Conservation (phyloP, 208 protist species). For the Trypanosoma scelopori region DNA sequence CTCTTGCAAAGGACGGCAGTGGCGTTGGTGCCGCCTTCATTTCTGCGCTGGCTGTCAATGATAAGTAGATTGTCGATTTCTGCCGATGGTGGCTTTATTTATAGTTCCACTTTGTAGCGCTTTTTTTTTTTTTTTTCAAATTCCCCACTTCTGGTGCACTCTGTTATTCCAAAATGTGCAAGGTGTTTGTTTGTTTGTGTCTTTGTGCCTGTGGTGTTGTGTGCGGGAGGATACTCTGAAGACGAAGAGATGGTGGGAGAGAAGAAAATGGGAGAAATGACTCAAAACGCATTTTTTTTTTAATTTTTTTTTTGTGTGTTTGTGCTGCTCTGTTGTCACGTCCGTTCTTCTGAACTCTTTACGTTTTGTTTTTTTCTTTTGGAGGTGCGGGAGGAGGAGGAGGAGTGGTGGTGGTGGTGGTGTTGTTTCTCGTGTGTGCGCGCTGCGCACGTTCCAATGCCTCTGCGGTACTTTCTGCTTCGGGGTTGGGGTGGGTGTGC, state of each 20-base stretch:
- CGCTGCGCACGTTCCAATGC: no score
- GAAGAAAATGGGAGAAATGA: no score
- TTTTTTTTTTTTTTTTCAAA: slow-evolving; percentile 2
- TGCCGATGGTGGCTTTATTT: no score
- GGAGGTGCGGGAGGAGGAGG: no score
- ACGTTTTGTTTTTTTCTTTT: not conserved
- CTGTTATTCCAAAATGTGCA: no score
- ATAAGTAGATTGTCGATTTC: slow-evolving; percentile 20
- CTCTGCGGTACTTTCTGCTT: no score
- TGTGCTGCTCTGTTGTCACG: not conserved
- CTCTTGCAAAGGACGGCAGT: slow-evolving; percentile 84
- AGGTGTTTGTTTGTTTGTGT: slow-evolving; percentile 11
- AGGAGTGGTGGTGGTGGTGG: no score
- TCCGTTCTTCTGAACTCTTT: not conserved
- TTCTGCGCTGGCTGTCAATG: slow-evolving; percentile 60
- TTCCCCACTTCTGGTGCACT: no score
- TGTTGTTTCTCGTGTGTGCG: not conserved
- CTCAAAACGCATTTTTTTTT: not conserved
- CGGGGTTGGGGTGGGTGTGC: no score
- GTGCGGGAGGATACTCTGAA: no score
- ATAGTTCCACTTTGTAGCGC: not conserved
- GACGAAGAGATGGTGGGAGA: no score
- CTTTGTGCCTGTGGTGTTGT: slow-evolving; percentile 7
- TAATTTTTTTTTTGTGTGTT: not conserved
- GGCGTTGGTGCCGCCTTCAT: slow-evolving; percentile 89